These are phyloP conservation scores for Penicillium sp. DNA, from an alignment of 2,329 filamentous ascomycete genomes.

Conservation along the genomic window DNA sequence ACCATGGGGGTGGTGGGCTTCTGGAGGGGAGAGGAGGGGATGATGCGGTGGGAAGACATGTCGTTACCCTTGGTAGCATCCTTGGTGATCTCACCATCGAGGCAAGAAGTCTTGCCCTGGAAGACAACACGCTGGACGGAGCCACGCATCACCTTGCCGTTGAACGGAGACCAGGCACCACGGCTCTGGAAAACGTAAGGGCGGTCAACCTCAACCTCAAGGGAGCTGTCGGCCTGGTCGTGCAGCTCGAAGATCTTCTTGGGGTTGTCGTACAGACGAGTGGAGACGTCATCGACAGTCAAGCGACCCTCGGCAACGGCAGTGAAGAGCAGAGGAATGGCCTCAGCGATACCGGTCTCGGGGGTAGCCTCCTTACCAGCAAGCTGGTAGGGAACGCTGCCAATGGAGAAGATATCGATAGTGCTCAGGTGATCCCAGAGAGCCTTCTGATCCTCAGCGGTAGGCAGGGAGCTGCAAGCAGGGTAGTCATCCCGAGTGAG, in stretches of 20 bases:
- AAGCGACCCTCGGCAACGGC: slow-evolving; percentile 73
- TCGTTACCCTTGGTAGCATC: slow-evolving; percentile 66
- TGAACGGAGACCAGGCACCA: slow-evolving; percentile 69
- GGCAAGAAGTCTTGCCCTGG: slow-evolving; percentile 71
- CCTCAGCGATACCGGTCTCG: slow-evolving; percentile 69
- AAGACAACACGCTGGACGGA: slow-evolving; percentile 76
- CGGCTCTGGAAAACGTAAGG: slow-evolving; percentile 61
- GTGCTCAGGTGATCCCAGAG: slow-evolving; percentile 72
- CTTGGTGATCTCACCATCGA: slow-evolving; percentile 66
- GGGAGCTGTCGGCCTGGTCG: slow-evolving; percentile 70
- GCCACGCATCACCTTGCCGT: slow-evolving; percentile 67
- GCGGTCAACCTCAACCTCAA: slow-evolving; percentile 76
- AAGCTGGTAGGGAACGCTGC: slow-evolving; percentile 76
- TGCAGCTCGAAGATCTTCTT: slow-evolving; percentile 81
- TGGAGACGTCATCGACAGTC: slow-evolving; percentile 72
- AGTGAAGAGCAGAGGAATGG: slow-evolving; percentile 72
- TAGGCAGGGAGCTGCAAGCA: slow-evolving; percentile 63
- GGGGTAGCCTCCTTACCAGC: slow-evolving; percentile 61
- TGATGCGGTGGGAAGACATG: slow-evolving; percentile 68
- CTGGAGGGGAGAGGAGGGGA: slow-evolving; percentile 58
- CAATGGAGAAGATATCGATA: slow-evolving; percentile 79
- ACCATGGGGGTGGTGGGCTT: slow-evolving; percentile 51
- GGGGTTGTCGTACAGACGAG: slow-evolving; percentile 74
- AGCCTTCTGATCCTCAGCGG: slow-evolving; percentile 70
- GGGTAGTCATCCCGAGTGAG: slow-evolving; percentile 72